Evolutionary conservation across 306 rosid species (phyloP), one percentile per base, ranked within the genome.

Genomic region (Echinosophora koreensis): DNA sequence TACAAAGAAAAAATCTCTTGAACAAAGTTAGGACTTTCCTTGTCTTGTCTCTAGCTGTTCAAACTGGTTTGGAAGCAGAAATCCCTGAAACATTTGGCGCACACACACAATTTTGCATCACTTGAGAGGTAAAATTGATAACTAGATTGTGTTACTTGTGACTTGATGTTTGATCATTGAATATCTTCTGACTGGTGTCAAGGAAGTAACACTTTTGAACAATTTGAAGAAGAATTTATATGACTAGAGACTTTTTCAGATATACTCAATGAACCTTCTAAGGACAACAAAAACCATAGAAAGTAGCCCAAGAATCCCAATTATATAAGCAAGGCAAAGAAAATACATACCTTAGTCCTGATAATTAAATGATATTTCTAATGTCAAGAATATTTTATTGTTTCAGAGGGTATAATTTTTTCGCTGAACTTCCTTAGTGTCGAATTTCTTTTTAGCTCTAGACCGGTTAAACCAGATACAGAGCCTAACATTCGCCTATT

Each of bases 11-110:
- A 69, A 1, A 88, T 37, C 22, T 86, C 85, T 74, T 70, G 74
- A 16, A 80, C 66, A 35, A 85, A 86, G 78, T 58, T 41, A 51
- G 89, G 86, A 50, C 54, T 79, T 2, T 74, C 47, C 6, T 17
- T 4, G 1, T 76, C 87, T 68, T 81, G 71, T 1, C 66, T 88
- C 91, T 59, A 88, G 12, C 39, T 59, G 69, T 50, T n/a, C 46
- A 51, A 59, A 85, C 34, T 77, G 77, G 0, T 12, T 4, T 49
- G 4, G 3, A 61, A 37, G 4, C 35, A 79, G 38, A 70, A 49
- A 27, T 50, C 72, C 77, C 77, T 70, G 6, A 55, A 34, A 57
- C 17, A 55, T 67, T 67, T 57, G 7, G 22, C 22, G 10, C 27
- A 46, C 42, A 28, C 28, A 59, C 8, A 62, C 28, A 8, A 15